Conservation (phyloP, 108 stramenopile genomes). For the Skeletonema marinoi region DNA sequence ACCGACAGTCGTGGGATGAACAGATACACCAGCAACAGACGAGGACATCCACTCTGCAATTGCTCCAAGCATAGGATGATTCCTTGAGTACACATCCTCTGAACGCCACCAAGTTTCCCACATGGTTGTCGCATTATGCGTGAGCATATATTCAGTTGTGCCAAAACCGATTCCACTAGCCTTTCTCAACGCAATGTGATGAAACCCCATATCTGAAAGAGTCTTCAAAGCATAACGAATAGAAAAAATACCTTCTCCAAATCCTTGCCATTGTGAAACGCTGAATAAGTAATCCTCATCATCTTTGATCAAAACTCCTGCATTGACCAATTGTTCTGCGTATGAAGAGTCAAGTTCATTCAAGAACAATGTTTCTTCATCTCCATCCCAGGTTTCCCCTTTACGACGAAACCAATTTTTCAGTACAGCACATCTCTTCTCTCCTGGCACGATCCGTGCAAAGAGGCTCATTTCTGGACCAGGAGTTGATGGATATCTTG, state of each 20-base stretch:
- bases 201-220: conserved; percentile 35
- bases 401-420: conserved; percentile 40
- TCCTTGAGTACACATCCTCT: conserved; percentile 45
- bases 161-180: conserved; percentile 27
- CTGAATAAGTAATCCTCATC: conserved; percentile 14
- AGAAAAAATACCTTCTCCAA: conserved; percentile 40
- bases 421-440: conserved; percentile 37
- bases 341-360: conserved; percentile 14
- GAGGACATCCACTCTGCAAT: conserved; percentile 50
- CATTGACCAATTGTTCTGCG: conserved; percentile 6
- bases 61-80: conserved; percentile 61
- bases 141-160: conserved; percentile 50
- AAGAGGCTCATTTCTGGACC: conserved; percentile 44
- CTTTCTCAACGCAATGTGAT: conserved; percentile 36
- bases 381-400: conserved; percentile 16
- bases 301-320: conserved; percentile 16
- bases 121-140: conserved; percentile 56
- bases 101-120: conserved; percentile 57
- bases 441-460: conserved; percentile 36
- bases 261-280: conserved; percentile 41
- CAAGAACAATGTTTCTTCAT: conserved; percentile 32
- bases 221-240: conserved; percentile 42
- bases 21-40: conserved; percentile 42
- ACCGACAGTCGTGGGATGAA: conserved; percentile 28
- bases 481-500: conserved; percentile 13